Evolutionary conservation across 345 rosid species (phyloP).

Genomic region (Kernera saxatilis): DNA sequence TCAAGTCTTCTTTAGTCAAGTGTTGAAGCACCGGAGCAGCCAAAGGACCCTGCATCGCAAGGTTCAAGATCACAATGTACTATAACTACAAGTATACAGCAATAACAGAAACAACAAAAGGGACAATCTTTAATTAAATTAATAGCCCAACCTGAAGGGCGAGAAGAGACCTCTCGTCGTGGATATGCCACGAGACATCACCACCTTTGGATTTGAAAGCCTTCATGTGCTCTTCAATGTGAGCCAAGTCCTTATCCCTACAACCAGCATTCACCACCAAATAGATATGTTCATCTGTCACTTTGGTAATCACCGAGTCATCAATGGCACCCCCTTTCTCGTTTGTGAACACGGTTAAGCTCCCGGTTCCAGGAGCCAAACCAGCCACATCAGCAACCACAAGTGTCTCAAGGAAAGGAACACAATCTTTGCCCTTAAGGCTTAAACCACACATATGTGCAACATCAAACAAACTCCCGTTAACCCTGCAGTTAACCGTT

Average conservation of each 20-base stretch:
- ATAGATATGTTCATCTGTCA: conserved; percentile 72
- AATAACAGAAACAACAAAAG: conserved; percentile 1
- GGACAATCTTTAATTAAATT: not conserved
- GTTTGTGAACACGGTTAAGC: conserved; percentile 85
- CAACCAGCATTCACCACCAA: conserved; percentile 98
- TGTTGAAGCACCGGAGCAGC: conserved; percentile 87
- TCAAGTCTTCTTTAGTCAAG: conserved; percentile 79
- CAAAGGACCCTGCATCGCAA: conserved; percentile 75
- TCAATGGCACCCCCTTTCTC: conserved; percentile 96
- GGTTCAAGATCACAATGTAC: not conserved
- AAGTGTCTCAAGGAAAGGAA: conserved; percentile 86
- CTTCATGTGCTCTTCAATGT: conserved; percentile 93
- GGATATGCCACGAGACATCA: conserved; percentile 92
- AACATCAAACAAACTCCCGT: conserved; percentile 90
- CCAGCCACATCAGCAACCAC: conserved; percentile 96
- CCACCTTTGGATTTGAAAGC: conserved; percentile 90
- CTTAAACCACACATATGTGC: conserved; percentile 97
- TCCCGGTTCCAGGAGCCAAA: conserved; percentile 77
- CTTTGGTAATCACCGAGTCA: conserved; percentile 93
- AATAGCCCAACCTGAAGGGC: conserved; percentile 72
- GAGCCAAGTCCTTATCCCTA: conserved; percentile 98
- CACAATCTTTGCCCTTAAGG: conserved; percentile 88
- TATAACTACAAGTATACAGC: not conserved
- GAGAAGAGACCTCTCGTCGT: conserved; percentile 97
- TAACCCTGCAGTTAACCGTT: conserved; percentile 80